These are phyloP conservation scores for Scopulariopsis brevicaulis DNA, from an alignment of 2,329 filamentous ascomycete species.

Conservation along the genomic window DNA sequence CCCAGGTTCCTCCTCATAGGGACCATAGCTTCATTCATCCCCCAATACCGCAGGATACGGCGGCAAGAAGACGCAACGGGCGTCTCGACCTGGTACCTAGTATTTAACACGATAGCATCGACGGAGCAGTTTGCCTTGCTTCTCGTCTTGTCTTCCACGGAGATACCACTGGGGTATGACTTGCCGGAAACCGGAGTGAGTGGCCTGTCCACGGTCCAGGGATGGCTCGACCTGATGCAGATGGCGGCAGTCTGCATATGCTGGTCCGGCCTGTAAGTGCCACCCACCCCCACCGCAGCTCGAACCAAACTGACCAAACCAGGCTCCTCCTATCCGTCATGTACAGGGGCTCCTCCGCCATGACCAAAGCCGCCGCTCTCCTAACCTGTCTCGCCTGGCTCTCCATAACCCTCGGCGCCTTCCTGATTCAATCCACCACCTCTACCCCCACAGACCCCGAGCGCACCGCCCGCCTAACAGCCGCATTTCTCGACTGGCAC, in stretches of 20 bases:
- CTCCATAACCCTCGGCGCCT: conserved; percentile 2
- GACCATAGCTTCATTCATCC: conserved; percentile 1
- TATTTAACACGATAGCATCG: conserved; percentile 1
- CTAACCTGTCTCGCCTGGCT: conserved; percentile 2
- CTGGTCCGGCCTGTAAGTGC: conserved; percentile 1
- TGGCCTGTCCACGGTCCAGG: conserved; percentile 2
- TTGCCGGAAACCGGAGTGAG: not conserved
- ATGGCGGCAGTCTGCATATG: not conserved
- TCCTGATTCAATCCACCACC: conserved; percentile 5
- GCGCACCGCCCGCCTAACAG: not conserved
- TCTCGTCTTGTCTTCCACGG: not conserved
- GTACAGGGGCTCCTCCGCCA: not conserved
- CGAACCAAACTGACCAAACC: not conserved
- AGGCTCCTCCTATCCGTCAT: not conserved
- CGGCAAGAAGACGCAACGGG: not conserved
- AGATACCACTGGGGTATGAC: conserved; percentile 2
- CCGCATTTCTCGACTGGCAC: conserved; percentile 5
- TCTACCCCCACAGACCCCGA: not conserved
- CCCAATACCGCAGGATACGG: conserved; percentile 3
- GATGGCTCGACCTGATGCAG: conserved; percentile 3
- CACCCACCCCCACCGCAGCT: not conserved
- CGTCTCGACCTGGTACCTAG: conserved; percentile 2
- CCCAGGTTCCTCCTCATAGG: not conserved
- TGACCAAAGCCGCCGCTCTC: conserved; percentile 2
- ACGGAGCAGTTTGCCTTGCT: conserved; percentile 3